These are phyloP conservation scores for Choanephora cucurbitarum DNA, from an alignment of 371 early-diverging fungal genomes.

Conservation along the genomic window DNA sequence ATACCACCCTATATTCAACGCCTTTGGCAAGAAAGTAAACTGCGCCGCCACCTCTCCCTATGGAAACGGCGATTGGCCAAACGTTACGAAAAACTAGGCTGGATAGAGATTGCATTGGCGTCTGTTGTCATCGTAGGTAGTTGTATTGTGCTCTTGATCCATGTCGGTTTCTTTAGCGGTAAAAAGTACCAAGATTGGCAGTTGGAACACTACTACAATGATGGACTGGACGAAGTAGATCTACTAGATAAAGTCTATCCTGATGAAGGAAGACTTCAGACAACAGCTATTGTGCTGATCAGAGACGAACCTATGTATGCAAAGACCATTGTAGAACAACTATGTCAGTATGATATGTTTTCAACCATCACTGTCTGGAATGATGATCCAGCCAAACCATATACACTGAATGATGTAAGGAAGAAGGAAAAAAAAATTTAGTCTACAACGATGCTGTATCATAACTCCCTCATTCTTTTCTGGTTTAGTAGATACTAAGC, in stretches of 20 bases:
- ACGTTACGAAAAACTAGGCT: slow-evolving; percentile 31
- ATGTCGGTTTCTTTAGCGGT: slow-evolving; percentile 52
- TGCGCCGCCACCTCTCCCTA: slow-evolving; percentile 22
- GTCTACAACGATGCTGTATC: not conserved
- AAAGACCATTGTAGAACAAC: slow-evolving; percentile 47
- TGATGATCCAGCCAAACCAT: slow-evolving; percentile 50
- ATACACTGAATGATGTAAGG: slow-evolving; percentile 48
- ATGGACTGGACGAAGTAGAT: slow-evolving; percentile 40
- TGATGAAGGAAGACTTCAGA: slow-evolving; percentile 52
- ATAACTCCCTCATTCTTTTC: not conserved
- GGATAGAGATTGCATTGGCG: slow-evolving; percentile 18
- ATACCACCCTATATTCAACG: slow-evolving; percentile 49
- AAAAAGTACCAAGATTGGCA: slow-evolving; percentile 51
- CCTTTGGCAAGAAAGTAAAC: slow-evolving; percentile 48
- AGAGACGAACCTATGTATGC: slow-evolving; percentile 29
- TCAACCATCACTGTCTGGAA: slow-evolving; percentile 62
- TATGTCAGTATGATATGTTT: slow-evolving; percentile 66
- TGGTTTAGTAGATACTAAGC: slow-evolving; percentile 27
- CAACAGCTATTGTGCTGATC: slow-evolving; percentile 54
- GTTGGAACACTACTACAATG: slow-evolving; percentile 29
- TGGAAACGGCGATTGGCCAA: slow-evolving; percentile 24
- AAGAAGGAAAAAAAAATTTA: not conserved
- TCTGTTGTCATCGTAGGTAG: slow-evolving; percentile 19
- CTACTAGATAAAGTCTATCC: slow-evolving; percentile 57
- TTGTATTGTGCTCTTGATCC: slow-evolving; percentile 35